phyloP scores from a whole-genome alignment of 129 eudicot genomes.

The Pulicaria dysenterica region DNA sequence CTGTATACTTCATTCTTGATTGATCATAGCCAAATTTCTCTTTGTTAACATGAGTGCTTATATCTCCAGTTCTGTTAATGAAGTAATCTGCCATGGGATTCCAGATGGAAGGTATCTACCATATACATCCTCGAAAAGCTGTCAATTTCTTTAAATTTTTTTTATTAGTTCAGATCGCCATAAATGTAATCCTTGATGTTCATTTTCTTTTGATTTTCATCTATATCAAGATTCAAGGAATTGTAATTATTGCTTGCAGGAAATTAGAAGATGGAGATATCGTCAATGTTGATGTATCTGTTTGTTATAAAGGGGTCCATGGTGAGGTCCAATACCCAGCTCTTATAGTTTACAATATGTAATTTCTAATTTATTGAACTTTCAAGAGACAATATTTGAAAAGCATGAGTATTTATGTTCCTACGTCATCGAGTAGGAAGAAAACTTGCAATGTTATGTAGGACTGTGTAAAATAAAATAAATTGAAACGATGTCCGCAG shows the following conservation, averaged over 20 bases:
- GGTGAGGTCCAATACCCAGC: slow-evolving; percentile 50
- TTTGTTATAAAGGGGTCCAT: slow-evolving; percentile 85
- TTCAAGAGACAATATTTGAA: not conserved
- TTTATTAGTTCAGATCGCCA: slow-evolving; percentile 3
- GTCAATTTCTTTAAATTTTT: not conserved
- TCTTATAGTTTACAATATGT: not conserved
- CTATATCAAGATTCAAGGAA: slow-evolving; percentile 24
- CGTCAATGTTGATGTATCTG: slow-evolving; percentile 87
- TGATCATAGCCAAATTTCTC: not conserved
- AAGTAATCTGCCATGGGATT: slow-evolving; percentile 99
- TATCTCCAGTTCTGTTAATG: slow-evolving; percentile 79
- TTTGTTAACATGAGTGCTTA: slow-evolving; percentile 21
- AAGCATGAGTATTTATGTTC: not conserved
- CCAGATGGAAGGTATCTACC: slow-evolving; percentile 87
- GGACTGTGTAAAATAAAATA: not conserved
- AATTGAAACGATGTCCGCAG: not conserved
- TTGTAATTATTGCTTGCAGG: slow-evolving; percentile 47
- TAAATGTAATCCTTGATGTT: not conserved
- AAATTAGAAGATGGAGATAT: slow-evolving; percentile 96
- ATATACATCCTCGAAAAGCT: not conserved
- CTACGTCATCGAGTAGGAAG: not conserved
- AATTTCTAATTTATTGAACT: not conserved
- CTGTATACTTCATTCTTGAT: slow-evolving; percentile 25
- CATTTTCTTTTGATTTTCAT: slow-evolving; percentile 2
- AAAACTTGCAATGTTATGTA: not conserved